Evolutionary conservation across 768 basidiomycete species (phyloP).

Genomic region (Dacryopinax spathularia): DNA sequence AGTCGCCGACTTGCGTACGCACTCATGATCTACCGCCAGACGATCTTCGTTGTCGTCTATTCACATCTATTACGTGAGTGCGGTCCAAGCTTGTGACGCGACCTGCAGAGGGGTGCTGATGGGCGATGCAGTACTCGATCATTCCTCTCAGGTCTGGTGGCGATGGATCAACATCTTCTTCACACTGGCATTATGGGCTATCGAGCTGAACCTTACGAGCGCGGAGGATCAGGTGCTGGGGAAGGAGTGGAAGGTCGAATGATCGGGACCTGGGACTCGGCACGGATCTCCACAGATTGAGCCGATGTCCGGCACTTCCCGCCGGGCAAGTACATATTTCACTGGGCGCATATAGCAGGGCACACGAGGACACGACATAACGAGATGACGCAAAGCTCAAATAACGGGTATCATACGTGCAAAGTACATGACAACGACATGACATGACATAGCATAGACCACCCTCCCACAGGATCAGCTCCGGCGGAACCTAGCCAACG

Average conservation of each 20-base stretch:
- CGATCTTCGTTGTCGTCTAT: conserved; percentile 75
- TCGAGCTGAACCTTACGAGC: not conserved
- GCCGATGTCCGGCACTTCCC: too few relatives aligned
- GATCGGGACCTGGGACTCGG: too few relatives aligned
- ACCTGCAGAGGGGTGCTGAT: not conserved
- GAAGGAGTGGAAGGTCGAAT: conserved; percentile 1
- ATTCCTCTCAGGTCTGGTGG: conserved; percentile 89
- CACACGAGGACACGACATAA: not conserved
- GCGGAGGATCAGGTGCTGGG: conserved; percentile 1
- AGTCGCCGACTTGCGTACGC: conserved; percentile 63
- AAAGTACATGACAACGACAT: not conserved
- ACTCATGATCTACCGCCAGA: conserved; percentile 67
- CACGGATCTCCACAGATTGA: too few relatives aligned
- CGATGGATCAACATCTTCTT: conserved; percentile 84
- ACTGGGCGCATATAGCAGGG: too few relatives aligned
- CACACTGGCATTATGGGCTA: conserved; percentile 42
- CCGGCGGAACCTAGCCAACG: not conserved
- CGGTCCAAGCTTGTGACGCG: not conserved
- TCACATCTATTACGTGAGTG: conserved; percentile 68
- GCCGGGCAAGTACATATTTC: too few relatives aligned
- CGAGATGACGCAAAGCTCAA: not conserved
- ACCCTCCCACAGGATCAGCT: not conserved
- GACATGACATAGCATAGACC: not conserved
- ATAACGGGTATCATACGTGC: not conserved
- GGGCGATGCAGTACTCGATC: conserved; percentile 52